Conservation (phyloP, 116 monocot species). For the Dioscorea cayenensis region DNA sequence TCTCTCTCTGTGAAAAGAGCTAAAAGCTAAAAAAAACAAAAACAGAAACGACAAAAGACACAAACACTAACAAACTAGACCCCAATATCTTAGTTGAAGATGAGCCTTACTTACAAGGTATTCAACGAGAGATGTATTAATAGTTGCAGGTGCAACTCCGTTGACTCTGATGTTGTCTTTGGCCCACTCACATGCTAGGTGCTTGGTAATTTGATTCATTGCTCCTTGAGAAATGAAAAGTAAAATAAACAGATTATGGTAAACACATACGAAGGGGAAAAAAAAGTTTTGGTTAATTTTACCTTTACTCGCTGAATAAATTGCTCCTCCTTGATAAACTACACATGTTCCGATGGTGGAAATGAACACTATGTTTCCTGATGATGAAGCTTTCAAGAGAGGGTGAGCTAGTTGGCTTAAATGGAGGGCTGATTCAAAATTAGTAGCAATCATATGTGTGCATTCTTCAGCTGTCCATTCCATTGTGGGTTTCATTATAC, state of each 20-base stretch:
- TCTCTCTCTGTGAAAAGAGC: too few species aligned
- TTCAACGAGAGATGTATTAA: neutral
- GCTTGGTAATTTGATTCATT: constrained; percentile 16
- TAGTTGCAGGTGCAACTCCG: constrained; percentile 11
- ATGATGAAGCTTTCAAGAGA: constrained; percentile 20
- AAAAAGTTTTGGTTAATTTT: too few species aligned
- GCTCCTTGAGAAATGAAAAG: constrained; percentile 4
- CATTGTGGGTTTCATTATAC: neutral
- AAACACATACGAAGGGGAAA: too few species aligned
- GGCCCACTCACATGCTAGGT: constrained; percentile 28
- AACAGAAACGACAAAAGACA: too few species aligned
- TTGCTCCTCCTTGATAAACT: neutral
- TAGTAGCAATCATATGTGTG: constrained; percentile 14
- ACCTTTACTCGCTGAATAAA: constrained; percentile 28
- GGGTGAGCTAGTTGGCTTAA: constrained; percentile 25
- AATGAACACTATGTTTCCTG: constrained; percentile 17
- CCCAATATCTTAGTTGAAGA: too few species aligned
- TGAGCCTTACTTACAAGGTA: too few species aligned
- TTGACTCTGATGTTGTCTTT: constrained; percentile 18
- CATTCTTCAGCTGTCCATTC: constrained; percentile 10
- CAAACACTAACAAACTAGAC: too few species aligned
- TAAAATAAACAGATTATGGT: too few species aligned
- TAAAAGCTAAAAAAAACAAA: too few species aligned
- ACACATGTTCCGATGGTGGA: constrained; percentile 8
- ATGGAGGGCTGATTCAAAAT: constrained; percentile 28